Percentiles rank a stretch among this genome's conserved stretches.
phyloP scores from a whole-genome alignment of 2,329 filamentous ascomycete species.

The Phaeophleospora eucalypticola region DNA sequence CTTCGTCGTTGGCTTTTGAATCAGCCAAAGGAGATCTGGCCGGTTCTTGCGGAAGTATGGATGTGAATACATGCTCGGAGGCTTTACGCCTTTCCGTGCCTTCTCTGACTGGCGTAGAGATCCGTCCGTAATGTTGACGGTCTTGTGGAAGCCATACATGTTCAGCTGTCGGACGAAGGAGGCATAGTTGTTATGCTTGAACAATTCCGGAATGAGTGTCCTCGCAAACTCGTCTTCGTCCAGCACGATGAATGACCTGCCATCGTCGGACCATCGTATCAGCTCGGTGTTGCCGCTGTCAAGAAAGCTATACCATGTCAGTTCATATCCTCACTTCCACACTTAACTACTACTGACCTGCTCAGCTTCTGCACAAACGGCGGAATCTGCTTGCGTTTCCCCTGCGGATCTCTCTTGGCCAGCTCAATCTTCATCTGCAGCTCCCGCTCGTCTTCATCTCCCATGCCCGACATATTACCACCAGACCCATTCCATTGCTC shows the following conservation, averaged over 20 bases:
- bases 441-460: slow-evolving; percentile 70
- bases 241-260: slow-evolving; percentile 91
- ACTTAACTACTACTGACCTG: slow-evolving; percentile 60
- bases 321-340: slow-evolving; percentile 19
- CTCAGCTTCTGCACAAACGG: slow-evolving; percentile 97
- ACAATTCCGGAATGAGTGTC: slow-evolving; percentile 68
- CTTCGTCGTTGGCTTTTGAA: slow-evolving; percentile 86
- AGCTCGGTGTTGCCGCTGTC: slow-evolving; percentile 90
- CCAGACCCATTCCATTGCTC: slow-evolving; percentile 39
- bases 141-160: slow-evolving; percentile 55
- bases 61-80: slow-evolving; percentile 96
- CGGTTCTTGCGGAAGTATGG: slow-evolving; percentile 92
- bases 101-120: slow-evolving; percentile 96
- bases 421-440: slow-evolving; percentile 74
- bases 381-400: slow-evolving; percentile 91
- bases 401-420: slow-evolving; percentile 81
- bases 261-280: slow-evolving; percentile 95
- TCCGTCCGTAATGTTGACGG: slow-evolving; percentile 78
- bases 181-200: slow-evolving; percentile 76
- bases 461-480: slow-evolving; percentile 39
- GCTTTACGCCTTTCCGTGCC: slow-evolving; percentile 88
- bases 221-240: slow-evolving; percentile 88
- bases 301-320: slow-evolving; percentile 65
- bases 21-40: slow-evolving; percentile 89
- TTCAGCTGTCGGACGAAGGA: slow-evolving; percentile 69